These are phyloP conservation scores for Paratinospora sagittata DNA, from an alignment of 164 flowering plant genomes.

Conservation along the genomic window DNA sequence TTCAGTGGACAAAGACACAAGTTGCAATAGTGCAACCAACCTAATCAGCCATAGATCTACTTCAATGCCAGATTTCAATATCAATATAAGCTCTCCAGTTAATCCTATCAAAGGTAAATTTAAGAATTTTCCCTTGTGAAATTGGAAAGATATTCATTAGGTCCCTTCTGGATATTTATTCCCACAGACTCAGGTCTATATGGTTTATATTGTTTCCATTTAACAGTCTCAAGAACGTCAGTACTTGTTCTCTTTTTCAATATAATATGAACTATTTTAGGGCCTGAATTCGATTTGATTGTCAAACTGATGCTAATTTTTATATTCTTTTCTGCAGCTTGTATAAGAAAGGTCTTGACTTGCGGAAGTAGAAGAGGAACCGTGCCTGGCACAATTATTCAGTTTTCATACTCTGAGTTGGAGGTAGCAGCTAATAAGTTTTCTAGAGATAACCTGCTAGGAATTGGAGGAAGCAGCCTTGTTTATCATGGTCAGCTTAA, in stretches of 20 bases:
- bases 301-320: neutral
- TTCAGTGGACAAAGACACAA: slow-evolving; percentile 58
- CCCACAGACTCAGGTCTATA: too few relatives aligned
- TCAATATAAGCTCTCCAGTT: slow-evolving; percentile 24
- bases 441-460: slow-evolving; percentile 60
- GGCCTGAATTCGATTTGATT: neutral
- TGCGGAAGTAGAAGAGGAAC: slow-evolving; percentile 37
- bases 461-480: slow-evolving; percentile 87
- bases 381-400: slow-evolving; percentile 48
- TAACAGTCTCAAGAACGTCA: neutral
- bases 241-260: neutral
- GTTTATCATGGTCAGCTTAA: slow-evolving; percentile 76
- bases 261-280: neutral
- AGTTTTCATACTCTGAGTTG: slow-evolving; percentile 67
- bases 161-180: neutral
- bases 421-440: slow-evolving; percentile 76
- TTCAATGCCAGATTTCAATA: slow-evolving; percentile 37
- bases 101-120: slow-evolving; percentile 45
- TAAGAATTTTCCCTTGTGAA: neutral
- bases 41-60: slow-evolving; percentile 45
- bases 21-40: slow-evolving; percentile 67
- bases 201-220: neutral
- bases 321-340: slow-evolving; percentile 42
- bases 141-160: neutral
- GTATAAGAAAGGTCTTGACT: slow-evolving; percentile 42